A percentile compares a stretch with the other conserved stretches of the same genome.
Conservation (phyloP, 805 yeast genomes). For the Suhomyces xylopsoci region DNA sequence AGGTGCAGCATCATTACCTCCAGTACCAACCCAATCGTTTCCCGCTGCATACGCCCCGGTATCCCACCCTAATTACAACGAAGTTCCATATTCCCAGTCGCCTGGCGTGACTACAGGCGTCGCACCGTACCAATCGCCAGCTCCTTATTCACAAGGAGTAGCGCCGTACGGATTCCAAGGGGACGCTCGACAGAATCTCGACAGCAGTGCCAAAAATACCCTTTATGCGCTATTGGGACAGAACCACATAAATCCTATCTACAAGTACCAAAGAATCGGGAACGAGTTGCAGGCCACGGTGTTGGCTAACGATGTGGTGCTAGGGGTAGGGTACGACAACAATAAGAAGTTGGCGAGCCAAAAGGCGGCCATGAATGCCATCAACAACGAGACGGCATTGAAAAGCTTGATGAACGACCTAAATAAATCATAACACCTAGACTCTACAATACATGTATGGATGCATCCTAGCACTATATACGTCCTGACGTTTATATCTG, state of each 20-base stretch:
- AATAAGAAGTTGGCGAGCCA: constrained; percentile 39
- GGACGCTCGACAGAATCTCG: constrained; percentile 8
- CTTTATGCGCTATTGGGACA: constrained; percentile 26
- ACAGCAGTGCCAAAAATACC: constrained; percentile 25
- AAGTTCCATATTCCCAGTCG: background rate
- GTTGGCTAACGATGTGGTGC: constrained; percentile 25
- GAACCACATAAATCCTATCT: constrained; percentile 28
- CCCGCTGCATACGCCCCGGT: background rate
- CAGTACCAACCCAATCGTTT: background rate
- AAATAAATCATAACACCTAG: too few species aligned
- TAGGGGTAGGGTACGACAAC: constrained; percentile 31
- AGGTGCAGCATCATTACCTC: background rate
- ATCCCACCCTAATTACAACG: background rate
- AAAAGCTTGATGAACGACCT: background rate
- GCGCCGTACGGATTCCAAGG: background rate
- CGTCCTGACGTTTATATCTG: too few species aligned
- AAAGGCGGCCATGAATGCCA: constrained; percentile 36
- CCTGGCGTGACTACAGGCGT: background rate
- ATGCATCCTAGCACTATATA: too few species aligned
- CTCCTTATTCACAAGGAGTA: background rate
- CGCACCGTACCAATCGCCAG: constrained; percentile 11
- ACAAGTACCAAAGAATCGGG: constrained; percentile 18
- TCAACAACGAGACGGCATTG: constrained; percentile 14
- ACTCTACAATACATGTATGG: too few species aligned
- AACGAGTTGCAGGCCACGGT: constrained; percentile 24